A percentile compares a stretch with the other conserved stretches of the same genome.
These are phyloP conservation scores for Zostera marina DNA, from an alignment of 116 monocot genomes.

Conservation along the genomic window DNA sequence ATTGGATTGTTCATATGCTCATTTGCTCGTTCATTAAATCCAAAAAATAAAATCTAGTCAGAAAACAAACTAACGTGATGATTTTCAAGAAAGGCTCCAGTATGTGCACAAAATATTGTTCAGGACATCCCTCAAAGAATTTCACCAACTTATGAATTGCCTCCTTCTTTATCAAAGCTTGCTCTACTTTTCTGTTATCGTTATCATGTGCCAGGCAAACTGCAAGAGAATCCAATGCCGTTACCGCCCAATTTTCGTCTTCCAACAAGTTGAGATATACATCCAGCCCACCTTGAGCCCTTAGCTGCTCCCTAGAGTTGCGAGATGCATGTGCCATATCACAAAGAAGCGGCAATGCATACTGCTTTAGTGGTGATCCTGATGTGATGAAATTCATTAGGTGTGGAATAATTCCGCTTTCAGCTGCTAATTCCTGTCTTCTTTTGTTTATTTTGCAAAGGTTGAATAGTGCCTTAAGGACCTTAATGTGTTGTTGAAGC, in stretches of 20 bases:
- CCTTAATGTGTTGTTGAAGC: no score
- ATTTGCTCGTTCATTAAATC: not conserved
- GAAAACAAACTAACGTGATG: slow-evolving; percentile 45
- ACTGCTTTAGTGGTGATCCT: slow-evolving; percentile 70
- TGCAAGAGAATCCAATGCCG: slow-evolving; percentile 83
- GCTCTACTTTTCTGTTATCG: slow-evolving; percentile 80
- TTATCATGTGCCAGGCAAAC: slow-evolving; percentile 95
- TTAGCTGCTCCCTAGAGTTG: slow-evolving; percentile 85
- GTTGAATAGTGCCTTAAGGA: slow-evolving; percentile 85
- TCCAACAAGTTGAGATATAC: slow-evolving; percentile 79
- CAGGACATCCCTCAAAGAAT: slow-evolving; percentile 79
- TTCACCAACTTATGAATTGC: slow-evolving; percentile 85
- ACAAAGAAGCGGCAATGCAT: slow-evolving; percentile 75
- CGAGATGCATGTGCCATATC: slow-evolving; percentile 99
- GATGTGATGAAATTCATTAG: slow-evolving; percentile 81
- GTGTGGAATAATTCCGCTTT: slow-evolving; percentile 97
- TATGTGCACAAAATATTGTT: slow-evolving; percentile 86
- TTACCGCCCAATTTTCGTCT: slow-evolving; percentile 86
- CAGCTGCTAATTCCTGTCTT: slow-evolving; percentile 94
- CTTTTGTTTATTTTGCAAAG: slow-evolving; percentile 98
- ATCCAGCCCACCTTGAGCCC: slow-evolving; percentile 88
- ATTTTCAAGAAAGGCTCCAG: slow-evolving; percentile 96
- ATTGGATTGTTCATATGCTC: slow-evolving; percentile 5
- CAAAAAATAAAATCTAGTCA: slow-evolving; percentile 1
- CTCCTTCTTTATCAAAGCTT: slow-evolving; percentile 90